Evolutionary conservation across 352 stramenopile genomes (phyloP).

Genomic region (Pythium plurisporium): DNA sequence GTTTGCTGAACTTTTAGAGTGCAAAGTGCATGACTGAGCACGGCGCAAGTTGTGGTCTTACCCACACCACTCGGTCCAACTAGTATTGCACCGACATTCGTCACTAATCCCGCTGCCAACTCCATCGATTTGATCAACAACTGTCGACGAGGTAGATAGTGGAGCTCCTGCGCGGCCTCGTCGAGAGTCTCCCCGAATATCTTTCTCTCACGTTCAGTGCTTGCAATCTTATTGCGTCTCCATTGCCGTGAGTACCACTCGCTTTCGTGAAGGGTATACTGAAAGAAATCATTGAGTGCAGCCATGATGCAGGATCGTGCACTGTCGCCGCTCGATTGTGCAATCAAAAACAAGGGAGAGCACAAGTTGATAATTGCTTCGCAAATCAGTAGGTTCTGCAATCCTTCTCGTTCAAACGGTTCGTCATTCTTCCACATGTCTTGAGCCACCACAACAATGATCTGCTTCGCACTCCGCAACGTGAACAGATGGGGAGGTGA

Average conservation of each 20-base stretch:
- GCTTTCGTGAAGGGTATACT: slow-evolving; percentile 8
- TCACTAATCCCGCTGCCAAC: background rate
- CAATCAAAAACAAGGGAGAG: background rate
- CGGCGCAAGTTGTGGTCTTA: slow-evolving; percentile 10
- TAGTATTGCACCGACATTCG: slow-evolving; percentile 9
- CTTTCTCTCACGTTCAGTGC: background rate
- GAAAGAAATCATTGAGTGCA: slow-evolving; percentile 11
- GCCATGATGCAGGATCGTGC: background rate
- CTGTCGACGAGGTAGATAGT: slow-evolving; percentile 12
- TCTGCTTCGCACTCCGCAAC: slow-evolving; percentile 7
- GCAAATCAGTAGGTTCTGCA: slow-evolving; percentile 21
- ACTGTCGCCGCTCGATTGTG: background rate
- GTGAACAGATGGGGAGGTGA: background rate
- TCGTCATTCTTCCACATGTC: slow-evolving; percentile 14
- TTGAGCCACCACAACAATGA: slow-evolving; percentile 4
- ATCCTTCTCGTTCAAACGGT: slow-evolving; percentile 17
- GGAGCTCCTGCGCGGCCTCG: slow-evolving; percentile 11
- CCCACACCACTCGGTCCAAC: slow-evolving; percentile 19
- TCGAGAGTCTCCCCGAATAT: slow-evolving; percentile 11
- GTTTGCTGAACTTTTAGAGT: slow-evolving; percentile 13
- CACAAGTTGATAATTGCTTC: slow-evolving; percentile 16
- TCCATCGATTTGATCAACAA: slow-evolving; percentile 8
- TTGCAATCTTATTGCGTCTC: slow-evolving; percentile 5
- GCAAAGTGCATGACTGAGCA: slow-evolving; percentile 11
- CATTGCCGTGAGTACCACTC: slow-evolving; percentile 26